Base-by-base conservation (phyloP, 805 yeast genomes). In the Ogataea neopini region DNA sequence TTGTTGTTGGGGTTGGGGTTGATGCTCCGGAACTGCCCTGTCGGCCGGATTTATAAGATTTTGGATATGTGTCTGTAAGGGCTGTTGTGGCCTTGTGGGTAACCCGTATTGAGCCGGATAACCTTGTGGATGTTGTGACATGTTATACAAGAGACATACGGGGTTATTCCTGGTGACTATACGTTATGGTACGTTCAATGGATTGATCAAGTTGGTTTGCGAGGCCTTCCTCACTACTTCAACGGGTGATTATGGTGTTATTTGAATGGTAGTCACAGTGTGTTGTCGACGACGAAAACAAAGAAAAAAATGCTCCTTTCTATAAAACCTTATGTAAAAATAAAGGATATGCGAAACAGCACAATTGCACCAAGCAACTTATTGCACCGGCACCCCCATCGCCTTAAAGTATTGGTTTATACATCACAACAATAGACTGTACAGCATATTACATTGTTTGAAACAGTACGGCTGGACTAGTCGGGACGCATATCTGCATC, bases 21-120 rank as follows among this genome's bases (percentile, higher is more conserved):
- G n/a, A n/a, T n/a, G n/a, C n/a, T n/a, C n/a, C n/a, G n/a, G n/a
- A n/a, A n/a, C n/a, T n/a, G n/a, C n/a, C n/a, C n/a, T n/a, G n/a
- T n/a, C n/a, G n/a, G n/a, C n/a, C 28, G 25, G 35, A 18, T 44
- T 6, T 32, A 26, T 39, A 33, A 39, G 46, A 26, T 15, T 32
- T 36, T 28, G 43, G 14, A 23, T 18, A 14, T 25, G 17, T 3
- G 40, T 14, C n/a, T 34, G 37, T 22, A 34, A 34, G 25, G 37
- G 37, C n/a, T 18, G 55, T 9, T 25, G 47, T 29, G 23, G 57
- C 48, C 41, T 47, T 49, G 39, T 47, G 35, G 40, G 52, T 13
- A 23, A 48, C 11, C 28, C 40, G 28, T 32, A 26, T 8, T 34
- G 40, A n/a, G 33, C 22, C 13, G 37, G 50, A 20, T 43, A 41